Percentiles rank a stretch among this genome's conserved stretches.
These are phyloP conservation scores for Cladosporium sp. DNA, from an alignment of 2,329 filamentous ascomycete species.

Conservation along the genomic window DNA sequence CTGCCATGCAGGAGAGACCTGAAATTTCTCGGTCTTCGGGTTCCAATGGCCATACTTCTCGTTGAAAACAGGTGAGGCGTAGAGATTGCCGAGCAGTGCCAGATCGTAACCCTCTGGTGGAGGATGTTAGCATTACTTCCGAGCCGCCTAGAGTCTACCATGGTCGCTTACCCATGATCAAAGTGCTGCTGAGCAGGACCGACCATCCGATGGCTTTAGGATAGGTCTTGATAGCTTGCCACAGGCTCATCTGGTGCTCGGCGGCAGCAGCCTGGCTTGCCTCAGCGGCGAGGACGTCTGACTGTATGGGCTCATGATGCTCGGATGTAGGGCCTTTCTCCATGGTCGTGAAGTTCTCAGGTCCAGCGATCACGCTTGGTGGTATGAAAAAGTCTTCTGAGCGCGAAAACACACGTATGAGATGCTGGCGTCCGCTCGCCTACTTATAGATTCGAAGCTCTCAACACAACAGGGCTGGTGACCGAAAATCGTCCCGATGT, in stretches of 20 bases:
- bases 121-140: not conserved
- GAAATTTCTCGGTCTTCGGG: slow-evolving; percentile 42
- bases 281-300: slow-evolving; percentile 13
- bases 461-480: not conserved
- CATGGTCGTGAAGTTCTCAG: not conserved
- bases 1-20: slow-evolving; percentile 59
- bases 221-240: slow-evolving; percentile 17
- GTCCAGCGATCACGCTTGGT: not conserved
- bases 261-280: slow-evolving; percentile 12
- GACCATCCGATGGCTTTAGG: slow-evolving; percentile 36
- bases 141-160: rapidly evolving
- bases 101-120: slow-evolving; percentile 40
- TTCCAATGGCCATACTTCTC: slow-evolving; percentile 40
- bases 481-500: not conserved
- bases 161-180: slow-evolving; percentile 35
- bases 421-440: not conserved
- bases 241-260: slow-evolving; percentile 11
- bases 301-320: slow-evolving; percentile 6
- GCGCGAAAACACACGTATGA: not conserved
- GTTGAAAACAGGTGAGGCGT: slow-evolving; percentile 35
- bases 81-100: slow-evolving; percentile 38
- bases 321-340: slow-evolving; percentile 5
- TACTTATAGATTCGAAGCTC: slow-evolving; percentile 5
- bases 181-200: slow-evolving; percentile 35
- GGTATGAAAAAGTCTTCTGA: not conserved